Conservation (phyloP, 2,329 filamentous ascomycete species). For the Blastomyces percursus region DNA sequence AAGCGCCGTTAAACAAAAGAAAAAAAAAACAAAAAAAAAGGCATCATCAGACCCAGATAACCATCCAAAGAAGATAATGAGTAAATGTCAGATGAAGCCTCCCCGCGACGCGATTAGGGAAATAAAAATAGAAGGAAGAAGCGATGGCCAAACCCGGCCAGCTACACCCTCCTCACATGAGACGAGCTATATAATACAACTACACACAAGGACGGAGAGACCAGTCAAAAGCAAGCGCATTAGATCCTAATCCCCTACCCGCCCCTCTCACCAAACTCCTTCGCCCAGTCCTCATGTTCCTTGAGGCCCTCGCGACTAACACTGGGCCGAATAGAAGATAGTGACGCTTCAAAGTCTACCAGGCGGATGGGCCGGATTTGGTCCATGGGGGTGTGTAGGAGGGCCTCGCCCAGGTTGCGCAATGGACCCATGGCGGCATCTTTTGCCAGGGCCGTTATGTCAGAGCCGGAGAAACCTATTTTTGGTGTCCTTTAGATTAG, state of each 20-base stretch:
- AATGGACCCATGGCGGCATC: slow-evolving; percentile 96
- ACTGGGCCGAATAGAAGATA: slow-evolving; percentile 76
- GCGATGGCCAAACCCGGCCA: neutral
- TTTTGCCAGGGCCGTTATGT: slow-evolving; percentile 93
- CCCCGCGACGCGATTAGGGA: neutral
- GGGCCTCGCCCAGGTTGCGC: slow-evolving; percentile 74
- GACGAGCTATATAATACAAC: neutral
- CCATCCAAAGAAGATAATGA: neutral
- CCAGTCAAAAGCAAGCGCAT: neutral
- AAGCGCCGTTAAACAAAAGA: too few relatives aligned
- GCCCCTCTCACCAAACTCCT: slow-evolving; percentile 82
- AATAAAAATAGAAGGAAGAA: neutral
- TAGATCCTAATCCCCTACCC: slow-evolving; percentile 39
- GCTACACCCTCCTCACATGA: neutral
- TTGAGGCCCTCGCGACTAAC: slow-evolving; percentile 76
- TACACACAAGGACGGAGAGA: neutral
- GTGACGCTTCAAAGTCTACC: slow-evolving; percentile 70
- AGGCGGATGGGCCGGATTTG: slow-evolving; percentile 81
- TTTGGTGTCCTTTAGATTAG: neutral
- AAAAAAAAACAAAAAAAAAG: too few relatives aligned
- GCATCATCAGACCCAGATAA: neutral
- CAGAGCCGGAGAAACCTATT: slow-evolving; percentile 88
- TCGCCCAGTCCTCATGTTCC: slow-evolving; percentile 90
- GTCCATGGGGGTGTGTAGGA: slow-evolving; percentile 87
- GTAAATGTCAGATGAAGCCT: neutral